A percentile compares a stretch with the other conserved stretches of the same genome.
Conservation (phyloP, 305 asterid species). For the Fraxinus nigra region DNA sequence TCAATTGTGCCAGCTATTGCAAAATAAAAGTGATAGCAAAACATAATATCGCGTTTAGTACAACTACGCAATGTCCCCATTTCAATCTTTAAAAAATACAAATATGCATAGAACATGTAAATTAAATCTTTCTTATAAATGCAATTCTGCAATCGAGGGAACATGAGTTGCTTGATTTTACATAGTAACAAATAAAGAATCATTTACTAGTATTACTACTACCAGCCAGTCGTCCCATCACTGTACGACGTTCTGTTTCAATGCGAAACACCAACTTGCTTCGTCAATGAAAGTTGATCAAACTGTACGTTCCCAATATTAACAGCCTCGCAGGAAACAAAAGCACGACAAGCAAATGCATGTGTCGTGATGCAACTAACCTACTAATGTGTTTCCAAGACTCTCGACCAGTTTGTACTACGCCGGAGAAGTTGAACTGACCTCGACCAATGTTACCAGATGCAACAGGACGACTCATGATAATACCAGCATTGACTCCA, state of each 20-base stretch:
- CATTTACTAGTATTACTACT: slow-evolving; percentile 20
- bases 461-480: slow-evolving; percentile 29
- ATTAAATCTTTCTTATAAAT: neutral
- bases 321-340: slow-evolving; percentile 69
- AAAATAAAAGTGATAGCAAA: neutral
- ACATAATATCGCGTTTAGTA: slow-evolving; percentile 19
- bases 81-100: neutral
- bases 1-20: neutral
- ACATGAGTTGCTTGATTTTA: slow-evolving; percentile 27
- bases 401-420: slow-evolving; percentile 54
- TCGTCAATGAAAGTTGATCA: slow-evolving; percentile 37
- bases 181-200: slow-evolving; percentile 62
- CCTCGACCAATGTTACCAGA: slow-evolving; percentile 37
- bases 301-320: slow-evolving; percentile 45
- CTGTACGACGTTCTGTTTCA: neutral
- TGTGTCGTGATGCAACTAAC: slow-evolving; percentile 71
- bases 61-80: slow-evolving; percentile 24
- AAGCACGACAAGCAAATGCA: slow-evolving; percentile 78
- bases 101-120: neutral
- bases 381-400: slow-evolving; percentile 62
- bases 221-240: slow-evolving; percentile 15
- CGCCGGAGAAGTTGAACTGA: slow-evolving; percentile 55
- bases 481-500: slow-evolving; percentile 43
- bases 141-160: slow-evolving; percentile 28
- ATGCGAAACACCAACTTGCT: slow-evolving; percentile 8